Evolutionary conservation across 192 early-diverging fungal genomes (phyloP).

Genomic region (Backusella tuberculispora): DNA sequence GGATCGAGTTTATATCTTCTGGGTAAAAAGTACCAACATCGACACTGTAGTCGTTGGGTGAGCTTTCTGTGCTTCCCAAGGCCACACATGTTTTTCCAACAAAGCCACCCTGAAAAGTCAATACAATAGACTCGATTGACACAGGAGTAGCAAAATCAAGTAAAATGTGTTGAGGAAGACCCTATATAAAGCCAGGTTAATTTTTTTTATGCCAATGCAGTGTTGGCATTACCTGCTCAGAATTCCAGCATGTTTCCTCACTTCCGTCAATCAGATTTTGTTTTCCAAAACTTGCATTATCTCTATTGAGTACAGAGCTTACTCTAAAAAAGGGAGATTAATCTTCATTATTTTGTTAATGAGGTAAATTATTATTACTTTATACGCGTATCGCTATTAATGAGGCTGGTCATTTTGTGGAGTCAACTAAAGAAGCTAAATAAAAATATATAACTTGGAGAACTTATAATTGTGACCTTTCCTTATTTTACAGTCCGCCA

Average conservation of each 20-base stretch:
- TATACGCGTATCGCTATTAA: constrained; percentile 44
- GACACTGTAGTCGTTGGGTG: constrained; percentile 41
- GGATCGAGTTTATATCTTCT: constrained; percentile 71
- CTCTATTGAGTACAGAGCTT: constrained; percentile 86
- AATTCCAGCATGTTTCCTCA: constrained; percentile 95
- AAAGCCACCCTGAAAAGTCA: constrained; percentile 92
- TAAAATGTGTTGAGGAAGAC: constrained; percentile 74
- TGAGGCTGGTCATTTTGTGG: constrained; percentile 38
- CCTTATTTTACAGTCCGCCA: too few relatives aligned
- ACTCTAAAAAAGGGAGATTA: constrained; percentile 56
- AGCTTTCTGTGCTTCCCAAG: constrained; percentile 45
- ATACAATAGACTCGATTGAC: constrained; percentile 37
- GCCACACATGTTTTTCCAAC: constrained; percentile 72
- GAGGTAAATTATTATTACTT: constrained; percentile 30
- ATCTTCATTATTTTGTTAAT: not conserved
- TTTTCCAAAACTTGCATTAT: constrained; percentile 78
- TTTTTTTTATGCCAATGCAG: too few relatives aligned
- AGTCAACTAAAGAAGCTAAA: not conserved
- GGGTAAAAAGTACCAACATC: constrained; percentile 64
- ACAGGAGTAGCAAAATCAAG: constrained; percentile 67
- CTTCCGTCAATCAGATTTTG: constrained; percentile 77
- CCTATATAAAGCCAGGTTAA: constrained; percentile 38
- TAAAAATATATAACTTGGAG: not conserved
- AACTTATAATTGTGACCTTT: too few relatives aligned
- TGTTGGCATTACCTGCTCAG: constrained; percentile 65